These are phyloP conservation scores for Malassezia slooffiae DNA, from an alignment of 1,284 basidiomycete genomes.

Conservation along the genomic window DNA sequence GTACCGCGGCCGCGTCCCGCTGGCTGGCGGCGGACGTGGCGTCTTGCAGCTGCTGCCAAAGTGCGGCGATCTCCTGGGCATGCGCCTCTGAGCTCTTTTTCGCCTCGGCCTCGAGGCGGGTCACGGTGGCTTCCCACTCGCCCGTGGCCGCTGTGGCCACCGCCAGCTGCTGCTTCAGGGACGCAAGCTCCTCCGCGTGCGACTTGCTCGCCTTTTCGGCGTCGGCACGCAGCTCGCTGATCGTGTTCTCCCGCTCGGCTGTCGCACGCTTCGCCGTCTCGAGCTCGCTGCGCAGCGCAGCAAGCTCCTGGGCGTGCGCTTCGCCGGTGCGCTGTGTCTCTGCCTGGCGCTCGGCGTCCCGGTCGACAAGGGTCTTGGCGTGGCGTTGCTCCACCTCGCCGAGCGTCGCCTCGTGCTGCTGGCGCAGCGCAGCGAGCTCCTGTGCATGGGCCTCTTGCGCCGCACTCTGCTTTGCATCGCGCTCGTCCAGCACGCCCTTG, in stretches of 20 bases:
- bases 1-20: too few relatives aligned
- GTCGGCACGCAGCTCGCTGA: not conserved
- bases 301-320: too few relatives aligned
- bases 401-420: too few relatives aligned
- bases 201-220: too few relatives aligned
- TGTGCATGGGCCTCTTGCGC: not conserved
- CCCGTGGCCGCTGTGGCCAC: not conserved
- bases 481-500: not conserved
- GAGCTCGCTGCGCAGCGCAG: not conserved
- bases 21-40: too few relatives aligned
- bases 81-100: slow-evolving; percentile 14
- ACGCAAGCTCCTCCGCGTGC: slow-evolving; percentile 12
- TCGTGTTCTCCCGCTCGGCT: not conserved
- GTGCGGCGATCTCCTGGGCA: too few relatives aligned
- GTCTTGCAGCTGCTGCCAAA: too few relatives aligned
- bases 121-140: slow-evolving; percentile 8
- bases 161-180: slow-evolving; percentile 9
- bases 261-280: too few relatives aligned
- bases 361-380: slow-evolving; percentile 16
- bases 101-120: slow-evolving; percentile 7
- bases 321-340: too few relatives aligned
- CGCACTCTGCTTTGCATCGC: not conserved
- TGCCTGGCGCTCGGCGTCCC: slow-evolving; percentile 17
- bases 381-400: too few relatives aligned
- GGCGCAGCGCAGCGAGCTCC: too few relatives aligned